Evolutionary conservation across 2,329 filamentous ascomycete species (phyloP).

Genomic region (Clarireedia homoeocarpa): DNA sequence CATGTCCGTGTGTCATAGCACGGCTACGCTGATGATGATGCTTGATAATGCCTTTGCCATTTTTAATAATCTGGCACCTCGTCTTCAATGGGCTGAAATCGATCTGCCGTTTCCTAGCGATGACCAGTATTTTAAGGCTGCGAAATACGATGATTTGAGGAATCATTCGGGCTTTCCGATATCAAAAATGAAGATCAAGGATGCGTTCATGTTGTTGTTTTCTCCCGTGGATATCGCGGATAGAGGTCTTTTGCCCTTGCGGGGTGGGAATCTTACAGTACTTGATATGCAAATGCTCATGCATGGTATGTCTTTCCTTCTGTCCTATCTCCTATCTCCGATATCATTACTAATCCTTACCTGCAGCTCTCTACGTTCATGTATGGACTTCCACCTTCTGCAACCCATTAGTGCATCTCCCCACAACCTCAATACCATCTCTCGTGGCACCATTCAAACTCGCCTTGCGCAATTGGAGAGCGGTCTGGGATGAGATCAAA

Average conservation of each 20-base stretch:
- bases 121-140: conserved; percentile 21
- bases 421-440: conserved; percentile 11
- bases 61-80: conserved; percentile 27
- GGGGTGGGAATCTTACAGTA: conserved; percentile 17
- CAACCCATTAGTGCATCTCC: conserved; percentile 19
- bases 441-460: conserved; percentile 22
- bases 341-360: not conserved
- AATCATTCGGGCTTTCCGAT: conserved; percentile 13
- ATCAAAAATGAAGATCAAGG: conserved; percentile 24
- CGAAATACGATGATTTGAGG: conserved; percentile 22
- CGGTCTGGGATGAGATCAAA: conserved; percentile 26
- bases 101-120: conserved; percentile 25
- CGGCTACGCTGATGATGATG: conserved; percentile 22
- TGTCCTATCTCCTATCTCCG: not conserved
- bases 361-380: conserved; percentile 25
- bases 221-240: conserved; percentile 13
- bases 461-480: conserved; percentile 25
- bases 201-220: conserved; percentile 24
- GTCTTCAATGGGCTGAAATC: conserved; percentile 28
- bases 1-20: conserved; percentile 13
- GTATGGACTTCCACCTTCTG: conserved; percentile 25
- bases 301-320: conserved; percentile 18
- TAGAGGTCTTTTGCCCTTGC: conserved; percentile 15
- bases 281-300: conserved; percentile 29
- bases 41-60: conserved; percentile 28